Conservation (phyloP, 139 green algal species). For the Chlamydomonas sphaeroides region DNA sequence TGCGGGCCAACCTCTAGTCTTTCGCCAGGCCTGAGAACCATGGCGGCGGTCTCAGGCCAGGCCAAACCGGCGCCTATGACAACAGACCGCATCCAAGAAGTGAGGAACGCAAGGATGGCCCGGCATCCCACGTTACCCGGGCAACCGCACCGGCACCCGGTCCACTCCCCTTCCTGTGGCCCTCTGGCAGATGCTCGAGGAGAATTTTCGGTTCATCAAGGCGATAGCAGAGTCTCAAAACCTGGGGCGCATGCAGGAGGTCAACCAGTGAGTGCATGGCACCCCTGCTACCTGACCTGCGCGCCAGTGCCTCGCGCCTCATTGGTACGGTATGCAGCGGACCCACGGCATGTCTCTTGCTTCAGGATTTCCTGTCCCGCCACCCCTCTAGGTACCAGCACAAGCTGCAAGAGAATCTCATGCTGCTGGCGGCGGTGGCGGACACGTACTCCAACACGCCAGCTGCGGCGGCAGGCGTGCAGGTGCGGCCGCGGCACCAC, state of each 20-base stretch:
- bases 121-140: not conserved
- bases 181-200: conserved; percentile 52
- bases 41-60: conserved; percentile 13
- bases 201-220: conserved; percentile 60
- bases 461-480: not conserved
- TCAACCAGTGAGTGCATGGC: conserved; percentile 47
- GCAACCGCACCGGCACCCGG: too few relatives aligned
- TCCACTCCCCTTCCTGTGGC: not conserved
- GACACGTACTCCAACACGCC: conserved; percentile 28
- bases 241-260: conserved; percentile 46
- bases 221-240: conserved; percentile 58
- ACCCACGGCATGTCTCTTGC: not conserved
- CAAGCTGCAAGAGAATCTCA: conserved; percentile 55
- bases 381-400: conserved; percentile 43
- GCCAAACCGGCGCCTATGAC: conserved; percentile 22
- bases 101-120: not conserved
- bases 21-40: not conserved
- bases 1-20: too few relatives aligned
- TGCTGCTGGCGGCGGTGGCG: conserved; percentile 49
- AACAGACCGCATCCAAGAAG: conserved; percentile 30
- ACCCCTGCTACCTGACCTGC: too few relatives aligned
- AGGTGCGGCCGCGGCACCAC: not conserved
- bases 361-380: not conserved
- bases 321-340: not conserved
- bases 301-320: not conserved